These are phyloP conservation scores for Aureobasidium sp. DNA, from an alignment of 2,329 filamentous ascomycete genomes.

Conservation along the genomic window DNA sequence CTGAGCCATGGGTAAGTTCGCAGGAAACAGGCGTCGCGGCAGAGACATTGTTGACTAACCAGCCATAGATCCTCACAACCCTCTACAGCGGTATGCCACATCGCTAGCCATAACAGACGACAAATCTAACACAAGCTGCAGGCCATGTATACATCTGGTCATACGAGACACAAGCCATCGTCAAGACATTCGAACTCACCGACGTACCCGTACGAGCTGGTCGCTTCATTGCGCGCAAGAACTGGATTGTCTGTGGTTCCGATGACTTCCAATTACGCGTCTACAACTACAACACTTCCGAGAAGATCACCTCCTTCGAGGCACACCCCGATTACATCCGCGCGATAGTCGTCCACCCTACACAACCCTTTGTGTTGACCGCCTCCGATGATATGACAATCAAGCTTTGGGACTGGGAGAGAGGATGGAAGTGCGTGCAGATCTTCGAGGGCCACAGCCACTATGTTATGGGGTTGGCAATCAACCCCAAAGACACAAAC, in stretches of 20 bases:
- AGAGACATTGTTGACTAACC: conserved; percentile 8
- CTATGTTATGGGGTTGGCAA: conserved; percentile 93
- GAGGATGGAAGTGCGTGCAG: conserved; percentile 95
- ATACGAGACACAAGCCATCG: conserved; percentile 82
- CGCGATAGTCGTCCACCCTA: conserved; percentile 90
- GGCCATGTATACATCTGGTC: conserved; percentile 99
- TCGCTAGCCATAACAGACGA: background rate
- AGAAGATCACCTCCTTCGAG: conserved; percentile 96
- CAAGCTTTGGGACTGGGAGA: conserved; percentile 99
- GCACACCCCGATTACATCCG: conserved; percentile 98
- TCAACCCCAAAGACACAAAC: conserved; percentile 89
- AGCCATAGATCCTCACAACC: conserved; percentile 65
- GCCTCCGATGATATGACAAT: conserved; percentile 98
- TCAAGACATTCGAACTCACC: conserved; percentile 98
- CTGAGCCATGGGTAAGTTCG: conserved; percentile 77
- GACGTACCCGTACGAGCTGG: conserved; percentile 96
- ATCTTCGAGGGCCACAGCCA: conserved; percentile 94
- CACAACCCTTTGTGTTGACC: conserved; percentile 90
- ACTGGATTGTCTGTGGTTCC: conserved; percentile 71
- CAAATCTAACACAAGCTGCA: conserved; percentile 29
- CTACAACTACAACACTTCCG: conserved; percentile 99
- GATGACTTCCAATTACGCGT: conserved; percentile 86
- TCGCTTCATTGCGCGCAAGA: conserved; percentile 94
- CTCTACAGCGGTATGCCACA: conserved; percentile 75
- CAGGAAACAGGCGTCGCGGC: background rate